phyloP scores from a whole-genome alignment of 2,329 filamentous ascomycete species.

The Teratosphaeria pseudoeucalypti region DNA sequence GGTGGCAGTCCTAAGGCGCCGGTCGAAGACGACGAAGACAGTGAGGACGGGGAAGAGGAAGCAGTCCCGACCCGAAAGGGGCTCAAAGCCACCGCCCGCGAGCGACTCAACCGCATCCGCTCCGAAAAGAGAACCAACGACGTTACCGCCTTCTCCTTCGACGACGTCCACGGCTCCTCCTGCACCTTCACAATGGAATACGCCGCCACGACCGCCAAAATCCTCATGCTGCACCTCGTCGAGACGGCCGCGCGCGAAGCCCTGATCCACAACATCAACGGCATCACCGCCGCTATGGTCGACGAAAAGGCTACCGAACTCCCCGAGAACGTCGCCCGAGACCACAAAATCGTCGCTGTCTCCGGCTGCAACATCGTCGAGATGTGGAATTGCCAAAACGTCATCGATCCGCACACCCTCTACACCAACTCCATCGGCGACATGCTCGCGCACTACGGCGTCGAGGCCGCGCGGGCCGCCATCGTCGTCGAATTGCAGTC shows the following conservation, averaged over 20 bases:
- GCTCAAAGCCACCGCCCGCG: conserved; percentile 33
- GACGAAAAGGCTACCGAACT: conserved; percentile 48
- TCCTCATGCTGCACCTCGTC: conserved; percentile 85
- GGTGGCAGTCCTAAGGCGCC: conserved; percentile 34
- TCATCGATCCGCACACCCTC: conserved; percentile 76
- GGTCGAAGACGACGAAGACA: conserved; percentile 20
- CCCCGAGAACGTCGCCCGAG: conserved; percentile 59
- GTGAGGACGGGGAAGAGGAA: conserved; percentile 1
- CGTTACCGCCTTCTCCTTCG: conserved; percentile 68
- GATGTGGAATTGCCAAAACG: conserved; percentile 79
- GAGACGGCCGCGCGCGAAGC: conserved; percentile 69
- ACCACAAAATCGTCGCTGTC: conserved; percentile 64
- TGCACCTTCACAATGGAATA: conserved; percentile 79
- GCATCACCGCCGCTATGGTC: conserved; percentile 61
- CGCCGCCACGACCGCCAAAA: conserved; percentile 68
- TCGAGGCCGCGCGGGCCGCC: conserved; percentile 78
- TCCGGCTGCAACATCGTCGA: conserved; percentile 71
- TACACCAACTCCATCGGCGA: conserved; percentile 88
- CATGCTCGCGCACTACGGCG: conserved; percentile 76
- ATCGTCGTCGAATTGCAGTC: conserved; percentile 78
- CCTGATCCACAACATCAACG: conserved; percentile 76
- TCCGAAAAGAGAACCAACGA: conserved; percentile 47
- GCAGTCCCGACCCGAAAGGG: not conserved
- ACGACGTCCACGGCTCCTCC: conserved; percentile 60
- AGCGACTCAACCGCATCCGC: conserved; percentile 55